Evolutionary conservation across 306 rosid genomes (phyloP).

Genomic region (Malus domestica): ASM211411v1 NC_041805.1:22526001-22526500

Average conservation of each 20-base stretch:
- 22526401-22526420: slow-evolving; percentile 48
- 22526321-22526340: slow-evolving; percentile 42
- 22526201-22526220: slow-evolving; percentile 39
- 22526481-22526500: slow-evolving; percentile 65
- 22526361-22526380: slow-evolving; percentile 79
- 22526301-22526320: slow-evolving; percentile 57
- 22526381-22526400: slow-evolving; percentile 58
- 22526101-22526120: slow-evolving; percentile 38
- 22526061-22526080: slow-evolving; percentile 63
- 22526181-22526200: slow-evolving; percentile 61
- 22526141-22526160: slow-evolving; percentile 73
- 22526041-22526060: slow-evolving; percentile 57
- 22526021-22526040: slow-evolving; percentile 41
- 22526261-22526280: slow-evolving; percentile 84
- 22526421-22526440: slow-evolving; percentile 58
- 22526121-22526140: slow-evolving; percentile 57
- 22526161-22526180: slow-evolving; percentile 66
- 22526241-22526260: slow-evolving; percentile 49
- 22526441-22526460: slow-evolving; percentile 57
- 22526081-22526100: slow-evolving; percentile 60
- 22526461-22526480: slow-evolving; percentile 59
- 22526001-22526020: slow-evolving; percentile 47
- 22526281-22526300: slow-evolving; percentile 66
- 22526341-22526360: slow-evolving; percentile 43
- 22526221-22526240: slow-evolving; percentile 45